Percentiles rank a stretch among this genome's conserved stretches.
Conservation (phyloP, 805 yeast species). For the Jamesozyma jinghongensis region DNA sequence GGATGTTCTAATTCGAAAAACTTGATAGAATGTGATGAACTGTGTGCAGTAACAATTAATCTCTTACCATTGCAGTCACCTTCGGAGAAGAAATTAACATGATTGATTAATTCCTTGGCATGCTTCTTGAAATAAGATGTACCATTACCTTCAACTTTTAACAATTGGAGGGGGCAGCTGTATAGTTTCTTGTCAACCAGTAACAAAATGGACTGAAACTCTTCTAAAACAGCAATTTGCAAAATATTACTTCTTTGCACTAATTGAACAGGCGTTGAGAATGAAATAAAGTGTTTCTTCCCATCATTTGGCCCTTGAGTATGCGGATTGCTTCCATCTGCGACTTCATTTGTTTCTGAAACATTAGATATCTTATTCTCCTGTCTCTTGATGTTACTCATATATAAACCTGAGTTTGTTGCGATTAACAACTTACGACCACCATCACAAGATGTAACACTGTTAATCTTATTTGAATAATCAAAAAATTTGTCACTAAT, state of each 20-base stretch:
- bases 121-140: conserved; percentile 44
- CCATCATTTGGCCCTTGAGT: conserved; percentile 19
- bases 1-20: conserved; percentile 79
- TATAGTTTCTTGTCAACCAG: conserved; percentile 73
- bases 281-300: conserved; percentile 41
- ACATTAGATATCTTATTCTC: conserved; percentile 32
- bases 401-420: conserved; percentile 83
- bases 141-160: conserved; percentile 30
- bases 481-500: conserved; percentile 70
- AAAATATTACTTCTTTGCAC: conserved; percentile 68
- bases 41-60: conserved; percentile 80
- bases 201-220: conserved; percentile 72
- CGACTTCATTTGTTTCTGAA: conserved; percentile 8
- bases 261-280: conserved; percentile 66
- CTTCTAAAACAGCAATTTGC: conserved; percentile 87
- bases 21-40: conserved; percentile 70
- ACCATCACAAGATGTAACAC: conserved; percentile 91
- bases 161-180: conserved; percentile 68
- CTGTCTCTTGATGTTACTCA: conserved; percentile 53
- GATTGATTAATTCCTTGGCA: conserved; percentile 74
- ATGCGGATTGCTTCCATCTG: conserved; percentile 14
- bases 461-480: conserved; percentile 66
- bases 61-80: conserved; percentile 88
- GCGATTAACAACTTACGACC: conserved; percentile 87
- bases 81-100: conserved; percentile 81